A percentile compares a stretch with the other conserved stretches of the same genome.
phyloP scores from a whole-genome alignment of 768 basidiomycete species.

The Pisolithus tinctorius region DNA sequence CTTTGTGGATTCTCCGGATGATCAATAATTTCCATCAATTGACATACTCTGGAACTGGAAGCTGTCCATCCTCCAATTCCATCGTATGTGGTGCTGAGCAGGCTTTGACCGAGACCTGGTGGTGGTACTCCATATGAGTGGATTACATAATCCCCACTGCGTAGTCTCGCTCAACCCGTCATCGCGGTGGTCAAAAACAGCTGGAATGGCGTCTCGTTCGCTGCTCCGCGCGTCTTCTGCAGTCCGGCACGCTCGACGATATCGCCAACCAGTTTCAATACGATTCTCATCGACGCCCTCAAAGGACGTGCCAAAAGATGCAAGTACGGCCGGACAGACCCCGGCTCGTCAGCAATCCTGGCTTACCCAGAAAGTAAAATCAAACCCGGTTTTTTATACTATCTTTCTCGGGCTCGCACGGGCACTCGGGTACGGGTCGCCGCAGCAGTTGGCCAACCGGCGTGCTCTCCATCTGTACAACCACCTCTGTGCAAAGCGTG shows the following conservation, averaged over 20 bases:
- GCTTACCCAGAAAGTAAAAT: conserved; percentile 48
- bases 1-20: no score
- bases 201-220: neutral
- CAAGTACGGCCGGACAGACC: neutral
- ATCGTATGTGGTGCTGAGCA: no score
- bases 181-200: neutral
- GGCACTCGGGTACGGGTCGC: conserved; percentile 52
- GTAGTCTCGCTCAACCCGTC: no score
- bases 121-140: no score
- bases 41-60: no score
- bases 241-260: neutral
- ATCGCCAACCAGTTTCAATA: neutral
- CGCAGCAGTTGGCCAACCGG: conserved; percentile 54
- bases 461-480: conserved; percentile 56
- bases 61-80: no score
- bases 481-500: conserved; percentile 44
- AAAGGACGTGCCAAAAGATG: neutral
- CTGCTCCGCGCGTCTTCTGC: neutral
- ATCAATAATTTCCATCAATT: no score
- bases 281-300: neutral
- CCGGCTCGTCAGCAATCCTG: conserved; percentile 34
- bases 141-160: no score
- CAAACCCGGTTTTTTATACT: conserved; percentile 40
- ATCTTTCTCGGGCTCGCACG: conserved; percentile 44
- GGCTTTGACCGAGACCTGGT: no score